These are phyloP conservation scores for Hypoxylon rubiginosum DNA, from an alignment of 2,329 filamentous ascomycete species.

Conservation along the genomic window DNA sequence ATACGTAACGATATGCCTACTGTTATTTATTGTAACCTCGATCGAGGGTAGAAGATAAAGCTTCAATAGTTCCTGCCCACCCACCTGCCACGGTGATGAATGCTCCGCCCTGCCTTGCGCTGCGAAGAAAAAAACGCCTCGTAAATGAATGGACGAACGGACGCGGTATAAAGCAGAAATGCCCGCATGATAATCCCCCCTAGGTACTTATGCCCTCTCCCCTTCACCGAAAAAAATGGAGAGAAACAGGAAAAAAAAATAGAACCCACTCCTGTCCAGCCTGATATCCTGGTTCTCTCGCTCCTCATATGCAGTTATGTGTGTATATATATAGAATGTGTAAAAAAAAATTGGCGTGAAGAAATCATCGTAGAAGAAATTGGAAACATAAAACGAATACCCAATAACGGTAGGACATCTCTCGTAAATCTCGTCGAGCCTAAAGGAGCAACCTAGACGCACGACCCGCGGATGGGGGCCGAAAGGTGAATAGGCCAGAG, in stretches of 20 bases:
- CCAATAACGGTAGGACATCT: conserved; percentile 35
- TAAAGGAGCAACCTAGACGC: conserved; percentile 15
- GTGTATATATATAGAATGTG: conserved; percentile 33
- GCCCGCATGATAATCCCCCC: neutral
- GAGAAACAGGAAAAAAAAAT: conserved; percentile 15
- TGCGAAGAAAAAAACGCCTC: conserved; percentile 29
- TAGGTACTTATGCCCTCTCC: conserved; percentile 23
- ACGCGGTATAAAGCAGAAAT: conserved; percentile 15
- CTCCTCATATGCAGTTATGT: conserved; percentile 42
- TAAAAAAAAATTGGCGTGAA: conserved; percentile 23
- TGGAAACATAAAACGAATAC: conserved; percentile 32
- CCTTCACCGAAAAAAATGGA: conserved; percentile 10
- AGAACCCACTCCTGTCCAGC: conserved; percentile 34
- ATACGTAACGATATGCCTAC: conserved; percentile 28
- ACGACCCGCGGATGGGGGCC: conserved; percentile 22
- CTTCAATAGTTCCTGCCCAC: conserved; percentile 16
- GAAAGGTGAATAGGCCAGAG: conserved; percentile 14
- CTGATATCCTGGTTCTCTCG: conserved; percentile 38
- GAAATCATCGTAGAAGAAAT: conserved; percentile 3
- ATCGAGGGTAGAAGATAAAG: conserved; percentile 16
- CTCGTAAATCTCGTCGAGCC: conserved; percentile 35
- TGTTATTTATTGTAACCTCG: conserved; percentile 35
- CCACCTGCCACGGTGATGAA: conserved; percentile 31
- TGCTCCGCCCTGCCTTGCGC: conserved; percentile 33
- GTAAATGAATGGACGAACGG: conserved; percentile 39